A percentile compares a stretch with the other conserved stretches of the same genome.
Evolutionary conservation across 768 basidiomycete genomes (phyloP).

Genomic region (Termitomyces eurrhizus): DNA sequence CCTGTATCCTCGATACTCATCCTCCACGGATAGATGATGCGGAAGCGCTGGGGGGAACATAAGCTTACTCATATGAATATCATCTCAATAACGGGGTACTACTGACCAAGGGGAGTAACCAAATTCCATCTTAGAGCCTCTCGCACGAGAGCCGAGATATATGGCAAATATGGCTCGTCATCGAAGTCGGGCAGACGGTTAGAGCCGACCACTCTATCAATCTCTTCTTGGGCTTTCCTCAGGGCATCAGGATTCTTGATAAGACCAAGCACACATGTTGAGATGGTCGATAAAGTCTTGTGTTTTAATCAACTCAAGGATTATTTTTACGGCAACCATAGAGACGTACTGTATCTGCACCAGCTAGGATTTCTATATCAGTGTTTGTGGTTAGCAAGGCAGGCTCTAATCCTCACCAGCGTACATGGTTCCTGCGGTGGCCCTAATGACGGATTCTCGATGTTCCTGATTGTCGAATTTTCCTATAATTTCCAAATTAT

Average conservation of each 20-base stretch:
- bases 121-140: conserved; percentile 26
- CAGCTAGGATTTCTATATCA: background rate
- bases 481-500: background rate
- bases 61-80: background rate
- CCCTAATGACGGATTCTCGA: background rate
- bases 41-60: background rate
- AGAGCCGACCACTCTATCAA: conserved; percentile 25
- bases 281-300: background rate
- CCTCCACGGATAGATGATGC: background rate
- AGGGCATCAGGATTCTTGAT: background rate
- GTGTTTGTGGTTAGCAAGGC: background rate
- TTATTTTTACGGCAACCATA: background rate
- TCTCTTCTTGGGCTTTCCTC: conserved; percentile 14
- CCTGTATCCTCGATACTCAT: background rate
- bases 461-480: background rate
- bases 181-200: conserved; percentile 26
- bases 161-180: conserved; percentile 25
- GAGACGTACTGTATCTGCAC: background rate
- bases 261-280: background rate
- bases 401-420: background rate
- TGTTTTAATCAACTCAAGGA: background rate
- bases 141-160: conserved; percentile 27
- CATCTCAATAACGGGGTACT: background rate
- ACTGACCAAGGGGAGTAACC: background rate
- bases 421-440: background rate